A percentile compares a stretch with the other conserved stretches of the same genome.
Conservation (phyloP, 208 protist genomes). For the Crithidia brevicula region DNA sequence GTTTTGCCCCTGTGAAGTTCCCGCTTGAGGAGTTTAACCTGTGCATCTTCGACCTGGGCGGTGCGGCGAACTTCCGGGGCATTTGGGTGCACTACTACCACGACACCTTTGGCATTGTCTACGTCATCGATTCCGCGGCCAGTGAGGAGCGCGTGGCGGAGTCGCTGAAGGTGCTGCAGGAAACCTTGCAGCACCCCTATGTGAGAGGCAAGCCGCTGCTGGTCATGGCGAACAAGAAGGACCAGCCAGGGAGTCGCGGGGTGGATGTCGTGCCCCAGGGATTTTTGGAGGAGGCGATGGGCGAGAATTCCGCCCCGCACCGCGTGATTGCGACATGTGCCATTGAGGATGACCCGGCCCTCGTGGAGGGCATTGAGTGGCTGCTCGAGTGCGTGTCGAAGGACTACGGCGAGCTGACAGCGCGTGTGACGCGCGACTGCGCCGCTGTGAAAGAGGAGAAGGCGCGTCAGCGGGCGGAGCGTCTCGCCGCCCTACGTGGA, state of each 20-base stretch:
- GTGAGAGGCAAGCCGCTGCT: constrained; percentile 97
- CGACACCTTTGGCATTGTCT: constrained; percentile 91
- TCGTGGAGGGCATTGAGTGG: constrained; percentile 89
- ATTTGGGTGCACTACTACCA: constrained; percentile 94
- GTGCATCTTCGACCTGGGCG: constrained; percentile 92
- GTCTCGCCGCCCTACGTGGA: constrained; percentile 53
- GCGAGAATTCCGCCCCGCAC: constrained; percentile 38
- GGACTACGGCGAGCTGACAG: constrained; percentile 59
- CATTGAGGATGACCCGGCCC: constrained; percentile 72
- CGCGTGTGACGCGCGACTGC: constrained; percentile 69
- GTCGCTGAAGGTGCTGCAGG: constrained; percentile 65
- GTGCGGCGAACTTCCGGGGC: constrained; percentile 86
- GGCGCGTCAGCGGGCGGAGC: constrained; percentile 65
- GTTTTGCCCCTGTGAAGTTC: constrained; percentile 89
- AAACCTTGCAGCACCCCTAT: constrained; percentile 92
- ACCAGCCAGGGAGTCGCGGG: constrained; percentile 87
- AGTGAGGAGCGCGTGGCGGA: constrained; percentile 68
- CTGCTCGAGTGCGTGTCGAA: constrained; percentile 70
- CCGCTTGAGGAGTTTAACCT: constrained; percentile 87
- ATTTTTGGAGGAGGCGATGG: constrained; percentile 64
- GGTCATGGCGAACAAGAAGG: constrained; percentile 99
- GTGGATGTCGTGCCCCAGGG: constrained; percentile 82
- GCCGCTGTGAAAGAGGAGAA: constrained; percentile 70
- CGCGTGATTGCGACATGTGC: constrained; percentile 76
- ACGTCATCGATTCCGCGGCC: constrained; percentile 80